Conservation (phyloP, 1,284 basidiomycete species). For the Cryptococcus floricola region DNA sequence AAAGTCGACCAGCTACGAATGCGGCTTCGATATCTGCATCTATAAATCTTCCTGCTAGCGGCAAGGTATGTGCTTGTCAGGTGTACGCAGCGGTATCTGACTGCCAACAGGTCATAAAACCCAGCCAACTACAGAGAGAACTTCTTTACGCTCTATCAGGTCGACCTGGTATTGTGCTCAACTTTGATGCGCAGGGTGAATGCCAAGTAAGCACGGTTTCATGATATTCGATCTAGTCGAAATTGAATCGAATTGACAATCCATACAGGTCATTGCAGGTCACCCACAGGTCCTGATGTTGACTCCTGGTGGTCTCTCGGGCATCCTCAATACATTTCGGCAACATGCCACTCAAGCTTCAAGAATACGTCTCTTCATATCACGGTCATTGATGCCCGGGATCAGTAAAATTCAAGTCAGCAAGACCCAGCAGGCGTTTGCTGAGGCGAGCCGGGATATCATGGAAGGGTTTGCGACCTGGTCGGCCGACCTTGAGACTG, state of each 20-base stretch:
- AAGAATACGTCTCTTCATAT: conserved; percentile 60
- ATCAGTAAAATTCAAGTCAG: conserved; percentile 10
- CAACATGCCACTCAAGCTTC: conserved; percentile 58
- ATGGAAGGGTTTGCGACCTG: conserved; percentile 61
- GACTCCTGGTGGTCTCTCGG: conserved; percentile 60
- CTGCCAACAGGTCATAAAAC: conserved; percentile 20
- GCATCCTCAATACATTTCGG: conserved; percentile 60
- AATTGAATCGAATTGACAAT: neutral
- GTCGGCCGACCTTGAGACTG: conserved; percentile 66
- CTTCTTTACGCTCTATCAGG: conserved; percentile 37
- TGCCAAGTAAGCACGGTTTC: conserved; percentile 24
- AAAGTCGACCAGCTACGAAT: neutral
- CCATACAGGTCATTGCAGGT: conserved; percentile 9
- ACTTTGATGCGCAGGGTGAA: conserved; percentile 11
- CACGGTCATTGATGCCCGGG: conserved; percentile 47
- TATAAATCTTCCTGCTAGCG: too few relatives aligned
- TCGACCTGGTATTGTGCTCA: conserved; percentile 31
- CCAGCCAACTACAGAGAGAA: conserved; percentile 37
- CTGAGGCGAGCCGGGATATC: conserved; percentile 64
- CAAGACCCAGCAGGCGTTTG: conserved; percentile 72
- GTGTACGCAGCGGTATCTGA: neutral
- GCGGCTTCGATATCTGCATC: neutral
- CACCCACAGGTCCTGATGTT: conserved; percentile 53
- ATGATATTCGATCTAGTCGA: neutral
- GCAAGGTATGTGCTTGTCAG: too few relatives aligned